A percentile compares a stretch with the other conserved stretches of the same genome.
These are phyloP conservation scores for Sporothrix pallida DNA, from an alignment of 2,329 filamentous ascomycete genomes.

Conservation along the genomic window DNA sequence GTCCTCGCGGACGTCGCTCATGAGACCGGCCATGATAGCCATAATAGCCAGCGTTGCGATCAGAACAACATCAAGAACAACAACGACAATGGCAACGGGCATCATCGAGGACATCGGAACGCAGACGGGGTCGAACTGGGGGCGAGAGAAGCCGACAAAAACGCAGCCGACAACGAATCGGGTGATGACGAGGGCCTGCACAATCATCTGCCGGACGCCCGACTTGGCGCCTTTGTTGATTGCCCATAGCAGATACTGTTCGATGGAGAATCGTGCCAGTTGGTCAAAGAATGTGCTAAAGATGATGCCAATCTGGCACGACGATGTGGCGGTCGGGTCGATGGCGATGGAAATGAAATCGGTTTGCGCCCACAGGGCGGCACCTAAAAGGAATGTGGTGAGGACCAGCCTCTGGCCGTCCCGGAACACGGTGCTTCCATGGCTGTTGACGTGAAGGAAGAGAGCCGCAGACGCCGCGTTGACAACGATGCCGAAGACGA, in stretches of 20 bases:
- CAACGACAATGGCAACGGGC: slow-evolving; percentile 53
- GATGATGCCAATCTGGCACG: slow-evolving; percentile 59
- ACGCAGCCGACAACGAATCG: slow-evolving; percentile 60
- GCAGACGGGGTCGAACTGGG: slow-evolving; percentile 59
- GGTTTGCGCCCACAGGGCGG: slow-evolving; percentile 60
- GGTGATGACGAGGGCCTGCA: slow-evolving; percentile 55
- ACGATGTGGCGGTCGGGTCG: slow-evolving; percentile 49
- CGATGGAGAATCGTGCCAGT: slow-evolving; percentile 57
- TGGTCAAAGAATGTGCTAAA: slow-evolving; percentile 64
- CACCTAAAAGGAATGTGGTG: slow-evolving; percentile 58
- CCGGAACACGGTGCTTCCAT: slow-evolving; percentile 57
- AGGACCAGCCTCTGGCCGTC: slow-evolving; percentile 70
- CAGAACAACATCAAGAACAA: slow-evolving; percentile 55
- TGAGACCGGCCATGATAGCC: slow-evolving; percentile 48
- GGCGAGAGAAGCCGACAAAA: slow-evolving; percentile 60
- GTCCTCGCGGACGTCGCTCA: slow-evolving; percentile 45
- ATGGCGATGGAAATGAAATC: slow-evolving; percentile 59
- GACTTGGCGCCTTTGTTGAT: slow-evolving; percentile 48
- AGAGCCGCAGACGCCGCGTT: slow-evolving; percentile 57
- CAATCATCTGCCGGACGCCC: slow-evolving; percentile 48
- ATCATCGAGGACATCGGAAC: slow-evolving; percentile 54
- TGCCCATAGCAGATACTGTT: slow-evolving; percentile 61
- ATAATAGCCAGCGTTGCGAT: slow-evolving; percentile 51
- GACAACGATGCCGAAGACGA: slow-evolving; percentile 62
- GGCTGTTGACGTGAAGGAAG: slow-evolving; percentile 54